Conservation (phyloP, 805 yeast genomes). For the Yarrowia sp. region DNA sequence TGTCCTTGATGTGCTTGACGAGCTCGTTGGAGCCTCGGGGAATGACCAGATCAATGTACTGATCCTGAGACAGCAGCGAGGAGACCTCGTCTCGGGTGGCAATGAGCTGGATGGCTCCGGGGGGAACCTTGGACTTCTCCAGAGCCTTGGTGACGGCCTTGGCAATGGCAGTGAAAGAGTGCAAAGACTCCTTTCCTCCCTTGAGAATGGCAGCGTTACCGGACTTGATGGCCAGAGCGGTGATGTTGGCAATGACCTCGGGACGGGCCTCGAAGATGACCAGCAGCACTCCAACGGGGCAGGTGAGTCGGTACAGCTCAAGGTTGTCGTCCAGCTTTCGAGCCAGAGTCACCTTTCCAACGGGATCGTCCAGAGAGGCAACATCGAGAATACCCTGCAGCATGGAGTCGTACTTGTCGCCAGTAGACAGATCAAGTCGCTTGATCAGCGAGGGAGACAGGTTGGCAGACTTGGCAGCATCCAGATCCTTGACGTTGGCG, state of each 20-base stretch:
- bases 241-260: conserved; percentile 96
- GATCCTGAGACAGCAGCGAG: conserved; percentile 82
- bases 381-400: conserved; percentile 93
- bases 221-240: conserved; percentile 93
- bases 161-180: conserved; percentile 86
- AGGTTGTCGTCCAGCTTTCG: conserved; percentile 89
- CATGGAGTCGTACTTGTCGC: conserved; percentile 92
- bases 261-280: conserved; percentile 97
- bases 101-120: conserved; percentile 82
- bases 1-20: conserved; percentile 82
- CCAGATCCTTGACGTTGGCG: conserved; percentile 80
- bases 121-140: conserved; percentile 73
- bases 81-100: conserved; percentile 90
- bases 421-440: conserved; percentile 79
- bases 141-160: conserved; percentile 68
- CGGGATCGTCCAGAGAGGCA: conserved; percentile 86
- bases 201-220: conserved; percentile 96
- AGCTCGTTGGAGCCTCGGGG: conserved; percentile 97
- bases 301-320: conserved; percentile 78
- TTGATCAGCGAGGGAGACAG: conserved; percentile 77
- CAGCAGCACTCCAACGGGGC: conserved; percentile 92
- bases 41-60: conserved; percentile 89
- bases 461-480: conserved; percentile 65
- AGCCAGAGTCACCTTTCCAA: conserved; percentile 85
- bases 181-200: conserved; percentile 93